phyloP scores from a whole-genome alignment of 2,329 filamentous ascomycete genomes.

The Arthrinium phaeospermum region DNA sequence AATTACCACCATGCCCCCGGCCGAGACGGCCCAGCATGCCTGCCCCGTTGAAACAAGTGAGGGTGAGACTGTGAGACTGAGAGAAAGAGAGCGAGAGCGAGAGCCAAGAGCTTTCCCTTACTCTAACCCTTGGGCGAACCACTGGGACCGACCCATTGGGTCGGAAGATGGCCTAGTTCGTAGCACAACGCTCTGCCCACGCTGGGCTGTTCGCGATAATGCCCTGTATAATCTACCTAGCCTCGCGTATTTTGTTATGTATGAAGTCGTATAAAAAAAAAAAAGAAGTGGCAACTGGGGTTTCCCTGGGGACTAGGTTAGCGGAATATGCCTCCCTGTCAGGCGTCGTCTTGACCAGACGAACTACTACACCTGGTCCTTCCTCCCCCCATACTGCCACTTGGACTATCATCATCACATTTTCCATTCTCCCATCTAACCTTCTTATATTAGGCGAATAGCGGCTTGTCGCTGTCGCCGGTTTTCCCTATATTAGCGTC shows the following conservation, averaged over 20 bases:
- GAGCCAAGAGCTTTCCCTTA: too few species aligned
- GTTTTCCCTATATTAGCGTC: not conserved
- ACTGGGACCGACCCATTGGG: not conserved
- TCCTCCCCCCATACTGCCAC: not conserved
- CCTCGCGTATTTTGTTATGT: not conserved
- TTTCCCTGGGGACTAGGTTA: constrained; percentile 9
- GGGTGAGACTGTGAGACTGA: too few species aligned
- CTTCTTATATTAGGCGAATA: not conserved
- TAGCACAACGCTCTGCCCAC: not conserved
- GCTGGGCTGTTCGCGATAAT: not conserved
- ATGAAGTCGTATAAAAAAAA: not conserved
- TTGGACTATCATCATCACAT: not conserved
- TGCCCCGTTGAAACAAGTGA: constrained; percentile 1
- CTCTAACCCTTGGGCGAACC: not conserved
- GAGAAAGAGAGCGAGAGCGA: too few species aligned
- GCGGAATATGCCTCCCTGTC: not conserved
- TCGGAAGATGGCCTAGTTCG: not conserved
- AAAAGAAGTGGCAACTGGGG: constrained; percentile 11
- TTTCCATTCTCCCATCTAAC: too few species aligned
- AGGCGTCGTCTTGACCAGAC: not conserved
- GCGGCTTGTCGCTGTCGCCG: not conserved
- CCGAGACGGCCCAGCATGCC: not conserved
- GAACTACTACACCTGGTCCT: not conserved
- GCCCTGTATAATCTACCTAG: not conserved
- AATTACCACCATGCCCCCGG: not conserved